Base-by-base conservation (phyloP, 2,329 filamentous ascomycete genomes). In the Exophiala sideris region DNA sequence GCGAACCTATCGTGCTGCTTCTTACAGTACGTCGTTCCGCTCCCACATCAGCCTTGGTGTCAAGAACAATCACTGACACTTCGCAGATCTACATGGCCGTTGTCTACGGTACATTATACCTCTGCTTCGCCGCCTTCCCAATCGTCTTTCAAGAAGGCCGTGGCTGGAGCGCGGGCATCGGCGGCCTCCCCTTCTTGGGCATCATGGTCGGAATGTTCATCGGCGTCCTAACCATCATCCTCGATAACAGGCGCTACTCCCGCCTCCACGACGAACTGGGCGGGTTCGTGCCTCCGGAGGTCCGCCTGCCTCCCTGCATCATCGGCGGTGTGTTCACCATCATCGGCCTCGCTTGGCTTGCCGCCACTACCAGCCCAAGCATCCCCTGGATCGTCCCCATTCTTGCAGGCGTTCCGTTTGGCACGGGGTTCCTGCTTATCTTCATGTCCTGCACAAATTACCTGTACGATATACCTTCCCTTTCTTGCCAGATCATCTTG, bases 151-250 rank as follows among this genome's bases (percentile, higher is more conserved):
- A 85, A 62, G 62, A 77, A 57, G 64, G 73, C 36, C 79, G 83
- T 47, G 79, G 80, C 40, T 87, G 83, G 81, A 77, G 73, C 12
- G 65, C 75, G 14, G 82, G 82, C 33, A 73, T 83, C 32, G 79
- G 81, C 39, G 83, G 84, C 16, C 74, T 87, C 0, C 76, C 87
- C 0, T 88, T 89, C 68, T 66, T 89, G 14, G 86, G 86, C 39
- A 80, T 89, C 6, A 77, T 81, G 10, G 78, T 72, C 24, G 73
- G 71, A 20, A 70, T 70, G 62, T 34, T 70, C 7, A 62, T 59
- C 52, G 77, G 62, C 41, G 71, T 67, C 52, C 70, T 41, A 58
- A 76, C 67, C 62, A 75, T 66, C 38, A 65, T 74, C 29, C 67
- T 72, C 51, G 73, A 74, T 56, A 68, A 65, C 49, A 70, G 70